Evolutionary conservation across 2,329 filamentous ascomycete genomes (phyloP), one percentile per base, ranked within the genome.

Genomic region (Orbilia oligospora): DNA sequence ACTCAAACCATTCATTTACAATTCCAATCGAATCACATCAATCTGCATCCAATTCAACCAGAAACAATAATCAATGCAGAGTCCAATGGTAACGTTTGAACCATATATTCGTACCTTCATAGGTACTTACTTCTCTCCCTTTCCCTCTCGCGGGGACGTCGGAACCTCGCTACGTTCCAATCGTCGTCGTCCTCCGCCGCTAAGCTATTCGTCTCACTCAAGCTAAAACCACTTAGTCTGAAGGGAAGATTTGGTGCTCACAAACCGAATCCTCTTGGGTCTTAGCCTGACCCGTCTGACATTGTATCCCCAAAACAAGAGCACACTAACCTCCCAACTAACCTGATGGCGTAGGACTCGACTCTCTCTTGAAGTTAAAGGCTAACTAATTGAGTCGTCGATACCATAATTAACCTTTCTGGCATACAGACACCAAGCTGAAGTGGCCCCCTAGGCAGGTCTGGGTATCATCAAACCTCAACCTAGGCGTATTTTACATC

Each of bases 121-220:
- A 8, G 33, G 18, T 36, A 46, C 44, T n/a, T n/a, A n/a, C n/a
- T n/a, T n/a, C n/a, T n/a, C n/a, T n/a, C 41, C n/a, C 41, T 46
- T 14, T n/a, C 41, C 6, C 48, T n/a, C 65, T 70, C 36, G 66
- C 66, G 53, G 49, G 63, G 61, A 67, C 70, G 70, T 73, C 70
- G 70, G 70, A 73, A 73, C 63, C 70, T 73, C 70, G 70, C 70
- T 70, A 70, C 72, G 66, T 70, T 58, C 66, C 72, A 76, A 76
- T 76, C 65, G 65, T 20, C 65, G 65, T 20, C 44, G 44, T 46
- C n/a, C 44, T 18, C 71, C 71, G 71, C 64, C 71, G 71, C 71
- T 76, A 69, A 73, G n/a, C 38, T 58, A 24, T 55, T 61, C 56
- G 56, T 61, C 56, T 61, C 56, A 44, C 56, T 44, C 53, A 22